Evolutionary conservation across 2,329 filamentous ascomycete species (phyloP), one percentile per base, ranked within the genome.

Genomic region (Fusarium fracticaudum): DNA sequence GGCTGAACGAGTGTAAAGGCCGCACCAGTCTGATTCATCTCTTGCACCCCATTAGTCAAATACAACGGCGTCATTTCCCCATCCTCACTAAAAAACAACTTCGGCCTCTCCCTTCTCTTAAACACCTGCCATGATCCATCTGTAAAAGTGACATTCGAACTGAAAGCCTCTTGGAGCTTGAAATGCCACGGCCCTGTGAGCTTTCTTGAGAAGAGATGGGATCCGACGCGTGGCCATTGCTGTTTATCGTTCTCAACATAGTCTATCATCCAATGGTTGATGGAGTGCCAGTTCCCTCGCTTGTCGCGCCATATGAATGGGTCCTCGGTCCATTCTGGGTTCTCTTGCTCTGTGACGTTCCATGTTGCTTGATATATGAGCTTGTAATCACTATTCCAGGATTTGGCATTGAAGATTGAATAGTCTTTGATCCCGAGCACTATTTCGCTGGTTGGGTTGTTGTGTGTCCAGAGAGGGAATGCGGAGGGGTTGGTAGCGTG

Each of bases 51-150:
- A 40, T 82, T 87, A 3, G 83, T 78, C 67, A 88, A 57, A 60
- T 86, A 86, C 47, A 88, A 67, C 6, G 86, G 86, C 20, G 80
- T 85, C 80, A 86, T 80, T 20, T 72, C 38, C 0, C 63, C 68
- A 65, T 87, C 86, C 3, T 82, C 77, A 64, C 85, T 86, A 24
- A 87, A 87, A 59, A 84, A 86, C 10, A 88, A 54, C 79, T 87
- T 86, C 1, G 86, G 85, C 5, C 86, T 77, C 71, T 88, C 86
- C 18, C 86, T 76, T 5, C 86, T 80, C 58, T 84, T 84, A 41
- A 83, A 85, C 8, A 81, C 78, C 48, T 80, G 79, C 31, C 68
- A 76, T 0, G 78, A 78, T 0, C 86, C 86, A 70, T 88, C 86
- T 0, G 81, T 83, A 58, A 78, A 82, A 2, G 72, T 64, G 9